Evolutionary conservation across 371 early-diverging fungal genomes (phyloP), one percentile per base, ranked within the genome.

Genomic region (Funneliformis caledonium): DNA sequence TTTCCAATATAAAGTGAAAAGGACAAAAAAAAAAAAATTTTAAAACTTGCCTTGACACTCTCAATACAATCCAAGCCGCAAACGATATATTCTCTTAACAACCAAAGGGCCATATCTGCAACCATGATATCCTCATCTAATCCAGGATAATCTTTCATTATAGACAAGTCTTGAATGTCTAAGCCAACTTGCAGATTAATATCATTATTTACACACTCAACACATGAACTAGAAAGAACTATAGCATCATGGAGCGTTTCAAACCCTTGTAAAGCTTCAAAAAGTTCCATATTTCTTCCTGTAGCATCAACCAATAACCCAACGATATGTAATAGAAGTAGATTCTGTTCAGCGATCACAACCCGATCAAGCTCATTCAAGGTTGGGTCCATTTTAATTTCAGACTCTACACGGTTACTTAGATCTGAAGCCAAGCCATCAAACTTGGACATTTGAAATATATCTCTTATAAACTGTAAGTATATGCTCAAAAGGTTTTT

Each of bases 261-360:
- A 33, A 85, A 86, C 47, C 86, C 86, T 72, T 86, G 86, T 22
- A 85, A 64, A 42, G 82, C 76, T n/a, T 86, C 85, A 45, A 86
- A 84, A 1, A 86, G 79, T 7, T 84, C 85, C 33, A 85, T 70
- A n/a, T 83, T 72, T 52, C 73, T 56, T 9, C 80, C 75, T 72
- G 81, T 83, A 47, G 83, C 83, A 68, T 83, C 85, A 42, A 85
- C 76, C 4, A 86, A 83, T 43, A 85, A 47, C 3, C 86, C 86
- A 14, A 86, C 74, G 19, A 85, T 83, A 19, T 85, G 84, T 22
- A 84, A 75, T 16, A 81, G 22, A 70, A 85, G 42, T 12, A 86
- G 80, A 37, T 85, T 81, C 48, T 86, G 86, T 72, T 86, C 86
- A 2, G 82, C 83, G 7, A 85, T 83, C 12, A 84, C 74, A 22